These are phyloP conservation scores for Vitis hybrid DNA, from an alignment of 177 flowering plant genomes.

Conservation along the genomic window DNA sequence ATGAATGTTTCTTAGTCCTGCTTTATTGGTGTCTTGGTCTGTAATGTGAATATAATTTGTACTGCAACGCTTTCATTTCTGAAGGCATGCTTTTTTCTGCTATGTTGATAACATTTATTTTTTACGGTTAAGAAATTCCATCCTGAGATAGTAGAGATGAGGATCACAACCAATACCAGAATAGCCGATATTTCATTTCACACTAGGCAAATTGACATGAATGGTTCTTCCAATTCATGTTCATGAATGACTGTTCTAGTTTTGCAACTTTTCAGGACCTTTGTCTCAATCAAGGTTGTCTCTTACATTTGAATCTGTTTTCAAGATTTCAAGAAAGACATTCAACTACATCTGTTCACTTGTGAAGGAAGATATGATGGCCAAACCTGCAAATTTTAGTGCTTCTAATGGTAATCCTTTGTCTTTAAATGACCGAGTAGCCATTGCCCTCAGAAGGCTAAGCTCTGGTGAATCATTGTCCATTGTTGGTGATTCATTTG, in stretches of 20 bases:
- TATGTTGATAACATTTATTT: neutral
- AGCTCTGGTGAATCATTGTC: conserved; percentile 39
- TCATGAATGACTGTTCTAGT: neutral
- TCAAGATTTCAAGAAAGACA: conserved; percentile 42
- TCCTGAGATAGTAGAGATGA: neutral
- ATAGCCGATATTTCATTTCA: neutral
- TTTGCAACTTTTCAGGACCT: conserved; percentile 23
- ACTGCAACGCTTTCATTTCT: neutral
- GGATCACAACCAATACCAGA: neutral
- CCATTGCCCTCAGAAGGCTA: conserved; percentile 43
- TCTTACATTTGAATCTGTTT: conserved; percentile 31
- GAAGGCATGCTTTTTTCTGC: neutral
- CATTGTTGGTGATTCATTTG: conserved; percentile 35
- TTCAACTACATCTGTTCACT: conserved; percentile 44
- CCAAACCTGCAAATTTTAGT: conserved; percentile 19
- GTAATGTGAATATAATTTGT: neutral
- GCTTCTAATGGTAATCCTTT: conserved; percentile 25
- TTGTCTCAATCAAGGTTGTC: conserved; percentile 17
- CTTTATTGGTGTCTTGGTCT: neutral
- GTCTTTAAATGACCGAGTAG: conserved; percentile 38
- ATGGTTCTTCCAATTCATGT: neutral
- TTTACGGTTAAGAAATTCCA: neutral
- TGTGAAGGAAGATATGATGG: conserved; percentile 36
- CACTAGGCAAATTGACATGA: neutral
- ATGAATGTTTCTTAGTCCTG: neutral